These are phyloP conservation scores for Hirschioporus abietinus DNA, from an alignment of 768 basidiomycete species.

Conservation along the genomic window DNA sequence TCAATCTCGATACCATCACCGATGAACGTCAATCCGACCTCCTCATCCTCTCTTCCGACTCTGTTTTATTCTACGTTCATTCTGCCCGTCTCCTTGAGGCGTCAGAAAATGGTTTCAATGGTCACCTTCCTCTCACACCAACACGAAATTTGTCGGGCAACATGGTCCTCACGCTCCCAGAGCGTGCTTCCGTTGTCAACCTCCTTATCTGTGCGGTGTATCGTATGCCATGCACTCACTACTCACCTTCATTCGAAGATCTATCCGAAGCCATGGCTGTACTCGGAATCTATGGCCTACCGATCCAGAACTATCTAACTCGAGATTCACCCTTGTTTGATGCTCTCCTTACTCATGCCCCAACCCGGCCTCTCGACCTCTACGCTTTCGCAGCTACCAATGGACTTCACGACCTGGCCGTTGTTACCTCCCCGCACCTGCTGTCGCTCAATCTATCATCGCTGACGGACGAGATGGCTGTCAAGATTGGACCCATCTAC, in stretches of 20 bases:
- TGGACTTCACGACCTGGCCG: slow-evolving; percentile 33
- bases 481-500: slow-evolving; percentile 36
- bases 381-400: slow-evolving; percentile 36
- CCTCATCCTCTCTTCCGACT: slow-evolving; percentile 64
- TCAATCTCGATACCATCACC: slow-evolving; percentile 62
- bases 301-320: too few species aligned
- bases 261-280: too few species aligned
- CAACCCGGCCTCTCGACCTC: slow-evolving; percentile 32
- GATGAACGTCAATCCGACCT: slow-evolving; percentile 52
- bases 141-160: slow-evolving; percentile 35
- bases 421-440: slow-evolving; percentile 32
- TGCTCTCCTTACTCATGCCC: slow-evolving; percentile 30
- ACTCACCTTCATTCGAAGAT: too few species aligned
- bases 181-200: too few species aligned
- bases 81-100: slow-evolving; percentile 46
- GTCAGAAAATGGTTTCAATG: slow-evolving; percentile 62
- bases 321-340: slow-evolving; percentile 22
- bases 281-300: too few species aligned
- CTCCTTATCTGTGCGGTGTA: too few species aligned
- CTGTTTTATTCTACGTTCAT: slow-evolving; percentile 83
- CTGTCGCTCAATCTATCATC: slow-evolving; percentile 28
- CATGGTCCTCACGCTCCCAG: slow-evolving; percentile 18
- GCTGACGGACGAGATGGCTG: slow-evolving; percentile 33
- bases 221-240: too few species aligned
- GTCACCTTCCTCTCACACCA: slow-evolving; percentile 43